Evolutionary conservation across 306 rosid species (phyloP), one percentile per base, ranked within the genome.

Genomic region (Medicago ruthenica): DNA sequence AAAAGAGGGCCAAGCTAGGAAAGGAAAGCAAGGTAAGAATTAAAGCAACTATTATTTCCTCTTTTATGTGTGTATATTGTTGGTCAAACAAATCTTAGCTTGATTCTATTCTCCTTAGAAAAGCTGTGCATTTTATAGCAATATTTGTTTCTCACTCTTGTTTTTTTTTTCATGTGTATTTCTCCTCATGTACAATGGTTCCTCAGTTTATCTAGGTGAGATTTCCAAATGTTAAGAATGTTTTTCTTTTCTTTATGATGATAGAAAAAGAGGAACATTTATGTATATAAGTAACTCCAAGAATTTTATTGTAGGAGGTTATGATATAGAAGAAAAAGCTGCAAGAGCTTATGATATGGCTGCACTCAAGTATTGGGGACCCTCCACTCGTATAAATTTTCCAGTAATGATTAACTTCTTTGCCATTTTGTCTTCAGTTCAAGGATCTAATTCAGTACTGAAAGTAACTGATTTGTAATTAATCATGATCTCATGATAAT

Each of bases 341-440:
- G 97, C 97, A 22, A 89, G 93, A 84, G 93, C 98, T 72, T 91
- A 93, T 83, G 98, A 93, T 88, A 89, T 89, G 72, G 98, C 98
- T 13, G 97, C 98, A 77, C 92, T 93, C 86, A 93, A 93, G 93
- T 93, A 93, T 77, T 93, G 98, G 98, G 98, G 97, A 50, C 93
- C 97, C 87, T 89, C 97, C 85, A 91, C 98, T 79, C 97, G 91
- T 74, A 86, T 91, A 74, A 93, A 93, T 80, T 91, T 89, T 79
- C 89, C 96, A 53, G 98, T 93, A 68, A 70, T 51, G 61, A 67
- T 67, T 78, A 17, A 61, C 36, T 64, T 41, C 17, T 71, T 76
- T 70, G 42, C 15, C 70, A 57, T 63, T 81, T 64, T 64, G 9
- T 36, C 59, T 71, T 79, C 58, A 68, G 12, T 8, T 79, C 75